A percentile compares a stretch with the other conserved stretches of the same genome.
Evolutionary conservation across 768 basidiomycete genomes (phyloP).

Genomic region (Lanmaoa pseudosensibilis): DNA sequence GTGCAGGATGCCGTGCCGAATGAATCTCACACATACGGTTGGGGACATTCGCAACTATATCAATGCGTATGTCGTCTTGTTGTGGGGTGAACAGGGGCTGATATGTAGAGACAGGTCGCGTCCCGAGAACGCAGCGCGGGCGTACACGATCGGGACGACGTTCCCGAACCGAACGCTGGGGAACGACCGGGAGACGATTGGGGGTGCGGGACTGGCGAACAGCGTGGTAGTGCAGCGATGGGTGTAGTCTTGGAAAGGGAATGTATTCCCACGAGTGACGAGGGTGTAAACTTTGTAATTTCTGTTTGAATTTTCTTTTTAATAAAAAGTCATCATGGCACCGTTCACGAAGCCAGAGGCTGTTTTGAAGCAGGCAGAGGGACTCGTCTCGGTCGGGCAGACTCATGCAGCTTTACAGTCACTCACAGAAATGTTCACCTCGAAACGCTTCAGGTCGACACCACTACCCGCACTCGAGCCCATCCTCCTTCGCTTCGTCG

Average conservation of each 20-base stretch:
- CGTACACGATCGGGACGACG: constrained; percentile 82
- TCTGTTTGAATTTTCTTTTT: neutral
- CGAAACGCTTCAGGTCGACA: constrained; percentile 92
- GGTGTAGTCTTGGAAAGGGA: constrained; percentile 39
- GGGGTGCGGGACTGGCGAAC: constrained; percentile 70
- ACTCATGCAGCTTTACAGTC: constrained; percentile 87
- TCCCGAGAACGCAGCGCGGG: constrained; percentile 58
- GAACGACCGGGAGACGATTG: constrained; percentile 63
- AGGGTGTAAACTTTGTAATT: neutral
- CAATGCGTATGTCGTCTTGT: constrained; percentile 66
- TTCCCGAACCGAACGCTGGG: constrained; percentile 81
- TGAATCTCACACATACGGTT: constrained; percentile 91
- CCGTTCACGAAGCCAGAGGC: constrained; percentile 91
- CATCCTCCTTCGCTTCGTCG: constrained; percentile 93
- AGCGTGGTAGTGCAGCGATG: constrained; percentile 86
- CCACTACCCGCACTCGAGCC: constrained; percentile 88
- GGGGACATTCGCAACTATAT: constrained; percentile 84
- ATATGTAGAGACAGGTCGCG: constrained; percentile 53
- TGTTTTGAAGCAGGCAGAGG: constrained; percentile 90
- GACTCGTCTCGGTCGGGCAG: constrained; percentile 90
- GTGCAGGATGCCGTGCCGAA: constrained; percentile 70
- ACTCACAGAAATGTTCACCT: constrained; percentile 88
- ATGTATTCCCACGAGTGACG: constrained; percentile 13
- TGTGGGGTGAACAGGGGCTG: neutral
- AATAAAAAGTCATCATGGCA: constrained; percentile 53